Percentiles rank a stretch among this genome's conserved stretches.
Evolutionary conservation across 2,329 filamentous ascomycete species (phyloP).

Genomic region (Colletotrichum spinosum): DNA sequence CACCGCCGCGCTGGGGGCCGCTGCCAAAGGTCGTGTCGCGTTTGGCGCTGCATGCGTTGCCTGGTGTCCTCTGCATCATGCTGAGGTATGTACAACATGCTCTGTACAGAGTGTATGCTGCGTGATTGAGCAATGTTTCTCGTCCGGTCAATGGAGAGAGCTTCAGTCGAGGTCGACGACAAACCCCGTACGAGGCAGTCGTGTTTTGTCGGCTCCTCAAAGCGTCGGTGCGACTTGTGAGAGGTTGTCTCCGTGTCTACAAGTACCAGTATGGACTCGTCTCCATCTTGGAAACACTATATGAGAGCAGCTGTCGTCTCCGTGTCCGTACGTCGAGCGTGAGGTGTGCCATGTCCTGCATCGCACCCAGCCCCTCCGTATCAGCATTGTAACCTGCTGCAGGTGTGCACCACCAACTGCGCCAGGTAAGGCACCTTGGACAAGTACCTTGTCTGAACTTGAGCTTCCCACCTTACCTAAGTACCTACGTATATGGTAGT

Average conservation of each 20-base stretch:
- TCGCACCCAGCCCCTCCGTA: slow-evolving; percentile 20
- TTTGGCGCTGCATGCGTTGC: no score
- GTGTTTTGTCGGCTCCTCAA: no score
- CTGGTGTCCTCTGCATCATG: background rate
- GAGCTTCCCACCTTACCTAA: no score
- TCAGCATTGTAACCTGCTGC: slow-evolving; percentile 6
- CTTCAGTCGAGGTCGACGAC: no score
- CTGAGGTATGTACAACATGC: no score
- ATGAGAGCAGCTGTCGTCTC: slow-evolving; percentile 8
- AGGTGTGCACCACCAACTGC: slow-evolving; percentile 15
- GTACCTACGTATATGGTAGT: no score
- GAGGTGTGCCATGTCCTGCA: slow-evolving; percentile 5
- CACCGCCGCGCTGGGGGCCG: slow-evolving; percentile 13
- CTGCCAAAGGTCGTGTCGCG: no score
- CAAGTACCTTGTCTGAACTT: no score
- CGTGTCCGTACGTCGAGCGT: background rate
- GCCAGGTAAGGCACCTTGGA: slow-evolving; percentile 11
- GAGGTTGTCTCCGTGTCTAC: background rate
- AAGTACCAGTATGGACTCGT: background rate
- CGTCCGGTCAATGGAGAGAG: no score
- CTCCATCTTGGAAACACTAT: slow-evolving; percentile 18
- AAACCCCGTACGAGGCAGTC: no score
- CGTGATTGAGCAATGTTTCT: no score
- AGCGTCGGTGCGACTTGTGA: background rate
- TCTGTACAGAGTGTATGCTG: no score